phyloP scores from a whole-genome alignment of 1,284 basidiomycete genomes.

The Melampsora occidentalis region DNA sequence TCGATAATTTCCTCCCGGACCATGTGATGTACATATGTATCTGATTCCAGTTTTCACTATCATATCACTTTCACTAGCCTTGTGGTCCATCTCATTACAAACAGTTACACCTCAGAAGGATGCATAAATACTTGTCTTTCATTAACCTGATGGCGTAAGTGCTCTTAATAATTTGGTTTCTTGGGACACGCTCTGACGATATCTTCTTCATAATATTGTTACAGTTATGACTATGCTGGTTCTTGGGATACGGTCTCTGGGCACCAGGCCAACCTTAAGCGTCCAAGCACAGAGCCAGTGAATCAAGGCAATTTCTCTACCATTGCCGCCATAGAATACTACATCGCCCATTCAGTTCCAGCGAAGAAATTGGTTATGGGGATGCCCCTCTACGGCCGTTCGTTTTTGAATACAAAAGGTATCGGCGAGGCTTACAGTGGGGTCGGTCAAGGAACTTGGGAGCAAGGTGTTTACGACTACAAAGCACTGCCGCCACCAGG shows the following conservation, averaged over 20 bases:
- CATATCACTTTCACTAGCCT: conserved; percentile 18
- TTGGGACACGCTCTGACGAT: neutral
- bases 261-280: conserved; percentile 41
- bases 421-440: conserved; percentile 39
- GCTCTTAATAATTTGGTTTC: neutral
- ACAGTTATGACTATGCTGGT: conserved; percentile 43
- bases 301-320: conserved; percentile 44
- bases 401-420: conserved; percentile 40
- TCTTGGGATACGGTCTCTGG: conserved; percentile 43
- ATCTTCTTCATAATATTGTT: neutral
- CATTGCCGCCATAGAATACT: conserved; percentile 31
- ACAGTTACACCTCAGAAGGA: conserved; percentile 32
- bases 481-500: conserved; percentile 26
- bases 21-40: neutral
- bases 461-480: conserved; percentile 43
- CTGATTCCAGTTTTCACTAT: conserved; percentile 14
- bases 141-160: conserved; percentile 44
- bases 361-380: conserved; percentile 36
- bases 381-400: conserved; percentile 43
- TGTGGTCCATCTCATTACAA: conserved; percentile 44
- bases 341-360: conserved; percentile 33
- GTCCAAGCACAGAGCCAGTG: conserved; percentile 8
- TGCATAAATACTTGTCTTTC: conserved; percentile 37
- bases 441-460: conserved; percentile 41
- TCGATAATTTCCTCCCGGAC: neutral